phyloP scores from a whole-genome alignment of 208 protist genomes.

The Tetramitus jugosus region DNA sequence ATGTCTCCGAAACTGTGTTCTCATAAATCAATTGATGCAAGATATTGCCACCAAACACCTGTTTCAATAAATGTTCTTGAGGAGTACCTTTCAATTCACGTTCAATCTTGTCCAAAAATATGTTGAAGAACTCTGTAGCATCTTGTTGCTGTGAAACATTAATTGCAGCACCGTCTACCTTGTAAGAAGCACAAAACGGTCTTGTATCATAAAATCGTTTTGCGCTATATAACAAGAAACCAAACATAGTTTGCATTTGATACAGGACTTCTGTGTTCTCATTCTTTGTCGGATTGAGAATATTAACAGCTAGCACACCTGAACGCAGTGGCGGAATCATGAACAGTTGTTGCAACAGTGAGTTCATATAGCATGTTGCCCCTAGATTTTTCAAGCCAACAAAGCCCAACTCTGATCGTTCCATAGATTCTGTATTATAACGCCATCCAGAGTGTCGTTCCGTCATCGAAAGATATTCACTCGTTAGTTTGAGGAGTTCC shows the following conservation, averaged over 20 bases:
- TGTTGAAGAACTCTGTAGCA: slow-evolving; percentile 64
- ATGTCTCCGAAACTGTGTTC: slow-evolving; percentile 31
- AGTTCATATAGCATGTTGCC: slow-evolving; percentile 25
- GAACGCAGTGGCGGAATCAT: slow-evolving; percentile 49
- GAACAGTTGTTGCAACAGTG: slow-evolving; percentile 50
- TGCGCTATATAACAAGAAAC: slow-evolving; percentile 47
- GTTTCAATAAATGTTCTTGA: slow-evolving; percentile 30
- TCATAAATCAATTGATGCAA: slow-evolving; percentile 45
- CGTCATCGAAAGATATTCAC: background rate
- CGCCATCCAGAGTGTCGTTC: background rate
- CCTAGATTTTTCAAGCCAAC: slow-evolving; percentile 17
- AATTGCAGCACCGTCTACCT: slow-evolving; percentile 1
- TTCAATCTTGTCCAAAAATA: slow-evolving; percentile 59
- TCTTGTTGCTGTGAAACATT: slow-evolving; percentile 47
- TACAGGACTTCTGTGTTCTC: slow-evolving; percentile 18
- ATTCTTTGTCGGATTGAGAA: background rate
- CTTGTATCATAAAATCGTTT: slow-evolving; percentile 45
- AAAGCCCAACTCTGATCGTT: background rate
- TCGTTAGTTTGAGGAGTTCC: background rate
- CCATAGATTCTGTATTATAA: background rate
- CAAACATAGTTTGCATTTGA: slow-evolving; percentile 51
- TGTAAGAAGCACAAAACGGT: slow-evolving; percentile 42
- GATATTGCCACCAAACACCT: slow-evolving; percentile 46
- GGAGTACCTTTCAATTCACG: slow-evolving; percentile 34
- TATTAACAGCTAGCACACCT: slow-evolving; percentile 26